Evolutionary conservation across 306 rosid genomes (phyloP).

Genomic region (Lotus japonicus): DNA sequence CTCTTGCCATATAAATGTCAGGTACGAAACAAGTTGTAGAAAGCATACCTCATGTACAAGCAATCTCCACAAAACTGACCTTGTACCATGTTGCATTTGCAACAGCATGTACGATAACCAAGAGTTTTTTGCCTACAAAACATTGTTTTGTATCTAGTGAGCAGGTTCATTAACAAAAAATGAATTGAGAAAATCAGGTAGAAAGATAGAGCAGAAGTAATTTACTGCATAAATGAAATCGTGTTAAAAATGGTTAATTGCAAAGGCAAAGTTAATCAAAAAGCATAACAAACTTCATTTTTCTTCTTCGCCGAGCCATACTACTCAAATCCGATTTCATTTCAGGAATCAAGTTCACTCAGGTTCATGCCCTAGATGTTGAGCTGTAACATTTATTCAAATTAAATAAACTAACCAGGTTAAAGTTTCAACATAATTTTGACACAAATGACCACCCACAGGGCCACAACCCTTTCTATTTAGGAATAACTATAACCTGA

Average conservation of each 20-base stretch:
- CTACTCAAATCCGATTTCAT: too few species aligned
- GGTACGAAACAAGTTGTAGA: slow-evolving; percentile 6
- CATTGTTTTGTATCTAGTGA: slow-evolving; percentile 23
- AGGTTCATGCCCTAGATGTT: background rate
- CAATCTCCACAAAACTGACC: slow-evolving; percentile 99
- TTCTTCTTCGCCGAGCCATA: background rate
- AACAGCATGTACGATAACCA: slow-evolving; percentile 72
- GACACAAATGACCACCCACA: background rate
- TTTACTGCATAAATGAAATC: background rate
- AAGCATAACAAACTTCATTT: background rate
- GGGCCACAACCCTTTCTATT: background rate
- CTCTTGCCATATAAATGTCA: background rate
- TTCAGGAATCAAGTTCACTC: background rate
- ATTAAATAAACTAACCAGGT: background rate
- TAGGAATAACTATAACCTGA: background rate
- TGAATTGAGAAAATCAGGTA: background rate
- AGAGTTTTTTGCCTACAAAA: slow-evolving; percentile 85
- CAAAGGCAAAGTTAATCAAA: background rate
- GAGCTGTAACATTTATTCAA: background rate
- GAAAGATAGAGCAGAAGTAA: background rate
- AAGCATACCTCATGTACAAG: slow-evolving; percentile 80
- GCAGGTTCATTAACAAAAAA: background rate
- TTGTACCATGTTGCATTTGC: slow-evolving; percentile 59
- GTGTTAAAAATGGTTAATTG: background rate
- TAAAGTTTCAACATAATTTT: background rate